phyloP scores from a whole-genome alignment of 139 green algal genomes.

The Tetraselmis striata region DNA sequence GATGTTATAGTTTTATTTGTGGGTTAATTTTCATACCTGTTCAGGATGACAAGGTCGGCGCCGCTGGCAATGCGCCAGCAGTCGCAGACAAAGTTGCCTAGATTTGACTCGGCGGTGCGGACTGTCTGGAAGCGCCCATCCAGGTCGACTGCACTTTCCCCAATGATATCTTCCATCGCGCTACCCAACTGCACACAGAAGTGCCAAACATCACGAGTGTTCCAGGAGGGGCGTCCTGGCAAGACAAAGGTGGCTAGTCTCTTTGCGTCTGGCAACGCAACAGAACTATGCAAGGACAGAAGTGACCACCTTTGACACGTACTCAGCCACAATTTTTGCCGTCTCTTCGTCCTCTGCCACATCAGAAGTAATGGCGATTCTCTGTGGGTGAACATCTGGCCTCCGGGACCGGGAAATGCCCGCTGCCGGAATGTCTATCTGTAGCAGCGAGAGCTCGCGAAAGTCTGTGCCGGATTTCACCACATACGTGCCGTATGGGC shows the following conservation, averaged over 20 bases:
- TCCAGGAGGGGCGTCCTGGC: too few relatives aligned
- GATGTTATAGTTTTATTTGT: too few relatives aligned
- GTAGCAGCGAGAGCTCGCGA: slow-evolving; percentile 26
- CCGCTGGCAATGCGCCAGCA: neutral
- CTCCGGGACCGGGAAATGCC: neutral
- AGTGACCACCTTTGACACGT: neutral
- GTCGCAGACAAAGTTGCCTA: neutral
- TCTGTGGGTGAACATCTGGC: neutral
- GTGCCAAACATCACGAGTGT: too few relatives aligned
- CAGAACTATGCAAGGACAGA: neutral
- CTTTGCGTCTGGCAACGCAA: too few relatives aligned
- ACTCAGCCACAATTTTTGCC: neutral
- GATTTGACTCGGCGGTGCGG: neutral
- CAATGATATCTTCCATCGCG: neutral
- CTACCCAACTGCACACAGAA: neutral
- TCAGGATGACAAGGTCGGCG: neutral
- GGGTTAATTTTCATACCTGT: neutral
- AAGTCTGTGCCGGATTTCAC: slow-evolving; percentile 67
- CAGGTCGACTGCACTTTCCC: neutral
- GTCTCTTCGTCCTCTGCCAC: neutral
- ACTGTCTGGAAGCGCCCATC: neutral
- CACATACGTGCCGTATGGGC: slow-evolving; percentile 50
- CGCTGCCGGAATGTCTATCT: neutral
- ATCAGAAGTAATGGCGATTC: neutral
- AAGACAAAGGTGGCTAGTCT: too few relatives aligned